Evolutionary conservation across 257 asterid species (phyloP), one percentile per base, ranked within the genome.

Genomic region (Nicotiana knightiana): DNA sequence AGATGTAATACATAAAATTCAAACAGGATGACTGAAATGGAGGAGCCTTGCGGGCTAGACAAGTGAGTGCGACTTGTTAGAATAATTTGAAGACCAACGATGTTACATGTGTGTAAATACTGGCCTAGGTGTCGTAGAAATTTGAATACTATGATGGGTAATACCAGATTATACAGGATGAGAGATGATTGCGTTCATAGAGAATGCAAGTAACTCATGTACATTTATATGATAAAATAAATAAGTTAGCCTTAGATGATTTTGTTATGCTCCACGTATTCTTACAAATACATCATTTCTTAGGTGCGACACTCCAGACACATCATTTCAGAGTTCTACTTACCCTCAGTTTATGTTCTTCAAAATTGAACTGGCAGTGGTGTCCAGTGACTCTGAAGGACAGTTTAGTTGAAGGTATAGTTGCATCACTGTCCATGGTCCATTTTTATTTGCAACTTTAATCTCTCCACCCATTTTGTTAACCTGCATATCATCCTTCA

Each of bases 401-500:
- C 90, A 80, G 85, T 82, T 86, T 63, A 93, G 94, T 46, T 82
- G 82, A 80, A 95, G 88, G 84, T 87, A 89, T 18, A 95, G 87
- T 85, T 88, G 92, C 95, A 95, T 91, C 70, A 95, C 84, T 58
- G 98, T 93, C 55, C 98, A 98, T 1, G 86, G 89, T 24, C 94
- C 97, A 85, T 83, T 87, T 88, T 95, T 93, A 88, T 90, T 91
- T 39, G 90, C 89, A 80, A 93, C 98, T 85, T 90, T 91, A 83
- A 95, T 95, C 83, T 95, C 97, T 86, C 98, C 98, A 81, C 93
- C 93, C 98, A 95, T 95, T 86, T 93, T 91, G 84, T 93, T 88
- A 35, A 93, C 97, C 98, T 94, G 90, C 83, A 81, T 81, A 66
- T 12, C 82, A 61, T 57, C 81, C 9, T 61, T 48, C 62, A 46